These are phyloP conservation scores for Monosporascus sp. DNA, from an alignment of 2,329 filamentous ascomycete species.

Conservation along the genomic window DNA sequence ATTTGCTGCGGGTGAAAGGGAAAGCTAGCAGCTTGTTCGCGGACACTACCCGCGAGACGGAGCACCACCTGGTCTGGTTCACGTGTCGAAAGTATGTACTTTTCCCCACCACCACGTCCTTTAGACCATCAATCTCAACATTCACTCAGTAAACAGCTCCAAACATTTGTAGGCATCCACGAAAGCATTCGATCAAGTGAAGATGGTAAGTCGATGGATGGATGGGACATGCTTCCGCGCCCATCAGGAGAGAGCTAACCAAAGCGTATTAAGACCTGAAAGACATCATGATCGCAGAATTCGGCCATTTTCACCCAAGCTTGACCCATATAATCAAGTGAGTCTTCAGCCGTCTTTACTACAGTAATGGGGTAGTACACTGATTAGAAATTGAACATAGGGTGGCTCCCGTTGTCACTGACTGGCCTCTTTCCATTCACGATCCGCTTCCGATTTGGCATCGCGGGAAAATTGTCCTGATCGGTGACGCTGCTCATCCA, in stretches of 20 bases:
- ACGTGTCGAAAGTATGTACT: constrained; percentile 19
- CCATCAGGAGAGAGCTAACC: background rate
- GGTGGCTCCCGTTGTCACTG: constrained; percentile 5
- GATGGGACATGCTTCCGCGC: background rate
- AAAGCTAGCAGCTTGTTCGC: constrained; percentile 14
- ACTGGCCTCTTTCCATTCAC: constrained; percentile 23
- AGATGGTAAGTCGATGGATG: constrained; percentile 3
- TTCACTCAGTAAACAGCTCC: constrained; percentile 16
- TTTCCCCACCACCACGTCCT: background rate
- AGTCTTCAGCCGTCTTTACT: background rate
- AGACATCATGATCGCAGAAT: constrained; percentile 18
- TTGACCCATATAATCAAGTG: constrained; percentile 17
- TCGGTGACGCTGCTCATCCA: constrained; percentile 30
- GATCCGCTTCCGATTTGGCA: constrained; percentile 23
- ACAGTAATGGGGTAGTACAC: background rate
- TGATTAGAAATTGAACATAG: constrained; percentile 2
- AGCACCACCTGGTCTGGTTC: constrained; percentile 27
- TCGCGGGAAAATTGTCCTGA: constrained; percentile 20
- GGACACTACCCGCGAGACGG: constrained; percentile 12
- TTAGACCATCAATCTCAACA: background rate
- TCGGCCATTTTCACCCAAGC: constrained; percentile 18
- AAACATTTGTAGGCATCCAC: constrained; percentile 25
- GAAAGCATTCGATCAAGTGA: constrained; percentile 7
- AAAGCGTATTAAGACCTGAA: constrained; percentile 10
- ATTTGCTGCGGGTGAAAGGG: constrained; percentile 12